These are phyloP conservation scores for Lentinula sp. DNA, from an alignment of 768 basidiomycete species.

Conservation along the genomic window DNA sequence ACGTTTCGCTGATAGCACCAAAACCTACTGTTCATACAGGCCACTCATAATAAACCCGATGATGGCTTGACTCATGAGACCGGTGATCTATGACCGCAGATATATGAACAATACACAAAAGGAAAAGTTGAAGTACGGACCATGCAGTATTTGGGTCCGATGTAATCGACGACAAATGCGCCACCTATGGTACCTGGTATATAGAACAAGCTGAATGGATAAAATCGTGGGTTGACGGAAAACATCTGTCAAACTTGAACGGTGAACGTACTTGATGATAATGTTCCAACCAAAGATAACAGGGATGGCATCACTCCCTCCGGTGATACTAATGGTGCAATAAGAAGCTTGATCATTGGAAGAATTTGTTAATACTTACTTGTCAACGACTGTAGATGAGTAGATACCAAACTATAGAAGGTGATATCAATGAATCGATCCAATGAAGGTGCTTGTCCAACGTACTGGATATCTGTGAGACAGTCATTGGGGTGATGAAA, in stretches of 20 bases:
- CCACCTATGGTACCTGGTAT: constrained; percentile 67
- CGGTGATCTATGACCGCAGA: constrained; percentile 43
- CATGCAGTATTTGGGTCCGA: constrained; percentile 77
- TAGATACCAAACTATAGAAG: constrained; percentile 66
- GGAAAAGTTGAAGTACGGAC: constrained; percentile 24
- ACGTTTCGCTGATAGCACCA: not conserved
- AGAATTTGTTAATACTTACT: constrained; percentile 29
- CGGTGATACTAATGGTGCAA: constrained; percentile 44
- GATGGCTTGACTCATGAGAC: constrained; percentile 61
- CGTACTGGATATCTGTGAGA: constrained; percentile 57
- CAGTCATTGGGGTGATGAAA: not conserved
- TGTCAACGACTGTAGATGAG: constrained; percentile 67
- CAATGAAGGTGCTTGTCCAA: constrained; percentile 1
- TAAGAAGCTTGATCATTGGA: not conserved
- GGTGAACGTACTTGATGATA: constrained; percentile 62
- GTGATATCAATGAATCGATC: not conserved
- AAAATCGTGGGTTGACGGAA: constrained; percentile 24
- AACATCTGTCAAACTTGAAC: constrained; percentile 20
- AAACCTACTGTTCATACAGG: constrained; percentile 48
- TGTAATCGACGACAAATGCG: constrained; percentile 67
- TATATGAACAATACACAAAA: not conserved
- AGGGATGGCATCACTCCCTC: constrained; percentile 39
- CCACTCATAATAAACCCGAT: constrained; percentile 91
- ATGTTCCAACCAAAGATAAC: constrained; percentile 81
- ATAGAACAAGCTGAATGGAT: constrained; percentile 45